These are phyloP conservation scores for Blastobotrys muscicola DNA, from an alignment of 805 yeast species.

Conservation along the genomic window DNA sequence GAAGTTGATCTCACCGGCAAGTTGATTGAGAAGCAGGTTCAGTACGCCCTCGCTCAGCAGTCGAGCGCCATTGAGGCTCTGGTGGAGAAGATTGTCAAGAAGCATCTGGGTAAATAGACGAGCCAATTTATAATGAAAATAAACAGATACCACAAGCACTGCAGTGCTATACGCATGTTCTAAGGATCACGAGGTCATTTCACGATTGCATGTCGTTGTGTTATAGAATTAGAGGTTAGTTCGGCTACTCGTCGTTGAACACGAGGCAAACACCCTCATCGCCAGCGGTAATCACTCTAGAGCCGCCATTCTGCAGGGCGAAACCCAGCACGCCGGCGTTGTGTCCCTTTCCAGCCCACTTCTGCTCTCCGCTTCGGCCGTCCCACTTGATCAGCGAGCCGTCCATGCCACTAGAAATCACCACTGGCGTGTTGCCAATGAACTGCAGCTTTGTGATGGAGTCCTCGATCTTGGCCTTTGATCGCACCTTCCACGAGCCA, in stretches of 20 bases:
- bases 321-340: slow-evolving; percentile 91
- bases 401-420: slow-evolving; percentile 71
- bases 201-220: background rate
- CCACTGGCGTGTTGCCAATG: slow-evolving; percentile 39
- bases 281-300: slow-evolving; percentile 80
- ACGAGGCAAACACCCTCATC: slow-evolving; percentile 92
- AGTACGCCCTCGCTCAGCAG: slow-evolving; percentile 41
- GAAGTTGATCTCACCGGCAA: slow-evolving; percentile 96
- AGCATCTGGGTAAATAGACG: slow-evolving; percentile 25
- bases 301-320: slow-evolving; percentile 54
- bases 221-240: no score
- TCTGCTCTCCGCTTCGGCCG: slow-evolving; percentile 69
- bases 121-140: background rate
- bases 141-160: background rate
- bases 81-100: slow-evolving; percentile 40
- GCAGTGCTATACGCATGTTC: background rate
- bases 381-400: slow-evolving; percentile 86
- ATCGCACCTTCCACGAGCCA: slow-evolving; percentile 78
- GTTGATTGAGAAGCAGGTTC: slow-evolving; percentile 79
- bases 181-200: background rate
- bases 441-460: slow-evolving; percentile 76
- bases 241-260: slow-evolving; percentile 30
- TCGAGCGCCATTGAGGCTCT: slow-evolving; percentile 39
- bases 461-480: slow-evolving; percentile 58
- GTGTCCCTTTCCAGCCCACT: slow-evolving; percentile 82